phyloP scores from a whole-genome alignment of 2,329 filamentous ascomycete species.

The Exophiala xenobiotica region DNA sequence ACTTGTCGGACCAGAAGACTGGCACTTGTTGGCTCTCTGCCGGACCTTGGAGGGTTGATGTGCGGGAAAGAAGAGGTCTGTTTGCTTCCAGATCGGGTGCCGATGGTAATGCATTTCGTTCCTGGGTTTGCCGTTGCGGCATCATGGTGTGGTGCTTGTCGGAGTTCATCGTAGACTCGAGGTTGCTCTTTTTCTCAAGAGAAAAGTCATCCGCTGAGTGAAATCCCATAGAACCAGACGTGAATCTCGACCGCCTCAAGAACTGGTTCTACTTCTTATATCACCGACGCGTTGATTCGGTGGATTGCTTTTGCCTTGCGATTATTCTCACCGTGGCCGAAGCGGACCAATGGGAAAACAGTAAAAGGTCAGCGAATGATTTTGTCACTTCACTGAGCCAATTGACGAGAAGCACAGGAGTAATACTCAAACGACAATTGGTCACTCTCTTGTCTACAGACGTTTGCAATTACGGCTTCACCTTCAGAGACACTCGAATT shows the following conservation, averaged over 20 bases:
- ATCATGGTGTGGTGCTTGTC: conserved; percentile 1
- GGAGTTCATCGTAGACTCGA: background rate
- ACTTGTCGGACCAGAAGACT: conserved; percentile 16
- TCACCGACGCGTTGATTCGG: background rate
- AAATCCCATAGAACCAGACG: background rate
- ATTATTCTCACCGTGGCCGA: background rate
- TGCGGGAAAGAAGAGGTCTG: conserved; percentile 20
- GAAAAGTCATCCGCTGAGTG: too few relatives aligned
- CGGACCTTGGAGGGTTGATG: conserved; percentile 16
- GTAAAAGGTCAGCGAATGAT: conserved; percentile 2
- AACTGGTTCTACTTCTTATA: background rate
- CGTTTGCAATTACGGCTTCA: too few relatives aligned
- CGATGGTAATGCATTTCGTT: conserved; percentile 20
- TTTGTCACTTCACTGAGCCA: background rate
- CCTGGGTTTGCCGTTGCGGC: background rate
- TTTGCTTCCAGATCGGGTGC: conserved; percentile 24
- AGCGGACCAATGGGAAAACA: background rate
- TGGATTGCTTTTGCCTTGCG: background rate
- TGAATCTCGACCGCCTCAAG: background rate
- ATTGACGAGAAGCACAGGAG: background rate
- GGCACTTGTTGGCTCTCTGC: background rate
- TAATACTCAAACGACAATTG: background rate
- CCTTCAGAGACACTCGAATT: too few relatives aligned
- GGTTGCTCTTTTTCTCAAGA: background rate
- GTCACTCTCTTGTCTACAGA: background rate